Evolutionary conservation across 2,329 filamentous ascomycete species (phyloP).

Genomic region (Lojkania enalia): DNA sequence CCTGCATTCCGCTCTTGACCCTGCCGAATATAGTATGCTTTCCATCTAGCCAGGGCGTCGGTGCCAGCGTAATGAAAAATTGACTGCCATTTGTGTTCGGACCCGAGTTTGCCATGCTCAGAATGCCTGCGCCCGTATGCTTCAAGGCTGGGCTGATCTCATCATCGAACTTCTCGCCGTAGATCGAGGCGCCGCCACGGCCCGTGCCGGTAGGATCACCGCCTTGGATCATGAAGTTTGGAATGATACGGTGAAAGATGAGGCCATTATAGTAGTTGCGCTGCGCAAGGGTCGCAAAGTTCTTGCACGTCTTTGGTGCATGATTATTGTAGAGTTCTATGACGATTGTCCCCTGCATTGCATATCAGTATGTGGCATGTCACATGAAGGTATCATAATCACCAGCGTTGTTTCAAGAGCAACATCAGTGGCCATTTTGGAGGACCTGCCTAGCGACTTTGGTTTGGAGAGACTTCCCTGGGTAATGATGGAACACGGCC

Average conservation of each 20-base stretch:
- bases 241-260: slow-evolving; percentile 92
- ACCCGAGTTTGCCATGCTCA: slow-evolving; percentile 95
- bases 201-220: slow-evolving; percentile 95
- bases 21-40: slow-evolving; percentile 97
- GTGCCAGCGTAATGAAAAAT: slow-evolving; percentile 94
- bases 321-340: slow-evolving; percentile 89
- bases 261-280: slow-evolving; percentile 87
- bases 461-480: neutral
- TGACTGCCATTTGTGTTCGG: slow-evolving; percentile 93
- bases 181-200: slow-evolving; percentile 85
- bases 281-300: slow-evolving; percentile 78
- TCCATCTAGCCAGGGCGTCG: slow-evolving; percentile 93
- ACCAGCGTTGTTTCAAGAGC: slow-evolving; percentile 86
- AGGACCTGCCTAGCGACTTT: neutral
- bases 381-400: slow-evolving; percentile 24
- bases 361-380: slow-evolving; percentile 8
- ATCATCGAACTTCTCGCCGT: slow-evolving; percentile 91
- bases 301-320: slow-evolving; percentile 85
- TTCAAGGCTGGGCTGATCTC: slow-evolving; percentile 79
- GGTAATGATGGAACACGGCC: neutral
- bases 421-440: slow-evolving; percentile 64
- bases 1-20: slow-evolving; percentile 78
- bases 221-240: slow-evolving; percentile 94
- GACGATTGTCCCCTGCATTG: slow-evolving; percentile 71
- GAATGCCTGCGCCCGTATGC: slow-evolving; percentile 89